phyloP scores from a whole-genome alignment of 73 alveolate genomes.

The Urostyla sp. region DNA sequence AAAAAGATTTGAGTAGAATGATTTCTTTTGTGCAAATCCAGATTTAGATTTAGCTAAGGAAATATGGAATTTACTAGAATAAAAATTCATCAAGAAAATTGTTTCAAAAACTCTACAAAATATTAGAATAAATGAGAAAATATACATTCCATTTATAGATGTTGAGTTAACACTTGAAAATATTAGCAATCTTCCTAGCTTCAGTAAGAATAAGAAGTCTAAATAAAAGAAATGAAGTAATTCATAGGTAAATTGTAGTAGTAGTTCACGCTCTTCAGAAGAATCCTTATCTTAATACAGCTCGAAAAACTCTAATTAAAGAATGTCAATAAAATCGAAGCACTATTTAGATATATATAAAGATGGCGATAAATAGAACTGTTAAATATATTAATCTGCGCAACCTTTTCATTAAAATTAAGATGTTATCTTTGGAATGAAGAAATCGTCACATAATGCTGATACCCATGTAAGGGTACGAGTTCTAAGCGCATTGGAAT shows the following conservation, averaged over 20 bases:
- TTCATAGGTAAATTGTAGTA: no score
- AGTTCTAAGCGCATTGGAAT: constrained; percentile 36
- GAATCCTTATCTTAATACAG: no score
- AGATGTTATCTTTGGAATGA: constrained; percentile 23
- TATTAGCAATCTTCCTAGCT: constrained; percentile 1
- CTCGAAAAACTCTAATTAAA: no score
- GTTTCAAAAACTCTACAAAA: constrained; percentile 25
- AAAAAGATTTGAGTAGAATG: constrained; percentile 43
- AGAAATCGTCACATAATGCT: constrained; percentile 11
- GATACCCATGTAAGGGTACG: constrained; percentile 64
- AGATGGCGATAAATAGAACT: no score
- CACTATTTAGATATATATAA: no score
- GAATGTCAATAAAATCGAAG: no score
- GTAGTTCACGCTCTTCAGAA: no score
- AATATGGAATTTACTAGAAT: constrained; percentile 53
- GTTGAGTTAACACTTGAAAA: not conserved
- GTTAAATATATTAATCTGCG: no score
- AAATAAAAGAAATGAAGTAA: no score
- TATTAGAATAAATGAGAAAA: constrained; percentile 45
- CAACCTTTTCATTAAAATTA: not conserved
- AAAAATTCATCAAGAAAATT: constrained; percentile 36
- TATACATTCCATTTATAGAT: constrained; percentile 59
- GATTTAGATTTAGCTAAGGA: constrained; percentile 49
- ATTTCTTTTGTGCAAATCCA: constrained; percentile 59
- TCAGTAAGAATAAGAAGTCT: not conserved